Base-by-base conservation (phyloP, 1,139 yeast species). In the Schwanniomyces etchellsii region DNA sequence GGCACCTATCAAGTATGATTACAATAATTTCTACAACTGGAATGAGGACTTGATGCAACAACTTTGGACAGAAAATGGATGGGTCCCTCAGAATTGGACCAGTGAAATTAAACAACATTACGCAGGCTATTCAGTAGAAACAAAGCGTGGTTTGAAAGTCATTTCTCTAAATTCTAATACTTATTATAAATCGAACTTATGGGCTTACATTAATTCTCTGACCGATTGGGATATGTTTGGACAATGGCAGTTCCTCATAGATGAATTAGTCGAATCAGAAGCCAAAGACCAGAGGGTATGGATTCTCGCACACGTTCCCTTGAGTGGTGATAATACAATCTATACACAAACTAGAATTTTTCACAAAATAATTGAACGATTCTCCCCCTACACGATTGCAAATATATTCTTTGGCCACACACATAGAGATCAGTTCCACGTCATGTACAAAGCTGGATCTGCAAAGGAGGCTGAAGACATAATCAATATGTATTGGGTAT, bases 341-440 rank as follows among this genome's bases (percentile, higher is more conserved):
- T 85, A 86, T n/a, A 59, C 75, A 25, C 80, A 76, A 30, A 70
- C 83, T 7, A 60, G 69, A 29, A 60, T 75, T 26, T 74, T 78
- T 38, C 60, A 69, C 22, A 72, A 72, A 39, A 74, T 80, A 29
- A 67, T 81, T 16, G 76, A 77, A 43, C 65, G 88, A 46, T 81
- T 79, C 49, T 72, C 82, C 24, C 85, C 85, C 15, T 71, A 68
- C 43, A 76, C 82, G 9, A 76, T 81, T 50, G 82, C 86, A 7
- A 79, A 71, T 31, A 60, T 78, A 12, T 81, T 81, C 57, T 78
- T 70, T 48, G 89, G 86, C 15, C 88, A 81, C 47, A 80, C 85
- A 6, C 89, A 81, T 46, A 60, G 63, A 42, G 89, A 81, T 52
- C 81, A 79, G 51, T 79, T 78, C 57, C 68, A 72, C 30, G 60